phyloP scores from a whole-genome alignment of 371 early-diverging fungal species.

The Rhizomucor miehei region DNA sequence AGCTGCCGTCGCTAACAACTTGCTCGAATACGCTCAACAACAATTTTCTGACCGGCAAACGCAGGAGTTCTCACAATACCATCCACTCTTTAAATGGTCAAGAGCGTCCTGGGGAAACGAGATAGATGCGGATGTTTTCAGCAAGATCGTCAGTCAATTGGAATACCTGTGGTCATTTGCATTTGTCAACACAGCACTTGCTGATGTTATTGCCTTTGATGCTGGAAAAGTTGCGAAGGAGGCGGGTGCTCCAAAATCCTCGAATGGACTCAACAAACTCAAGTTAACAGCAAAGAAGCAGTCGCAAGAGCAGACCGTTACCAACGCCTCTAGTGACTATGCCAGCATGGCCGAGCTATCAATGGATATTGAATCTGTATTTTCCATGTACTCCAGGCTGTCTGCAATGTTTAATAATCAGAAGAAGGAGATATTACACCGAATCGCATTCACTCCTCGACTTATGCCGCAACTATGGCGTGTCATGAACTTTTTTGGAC shows the following conservation, averaged over 20 bases:
- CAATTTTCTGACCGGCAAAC: slow-evolving; percentile 49
- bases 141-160: slow-evolving; percentile 37
- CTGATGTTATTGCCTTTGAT: slow-evolving; percentile 33
- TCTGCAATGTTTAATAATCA: slow-evolving; percentile 43
- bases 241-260: not conserved
- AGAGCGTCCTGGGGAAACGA: slow-evolving; percentile 34
- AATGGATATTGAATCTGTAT: slow-evolving; percentile 51
- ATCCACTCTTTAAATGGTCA: slow-evolving; percentile 70
- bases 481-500: slow-evolving; percentile 59
- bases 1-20: slow-evolving; percentile 24
- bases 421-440: slow-evolving; percentile 51
- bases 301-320: not conserved
- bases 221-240: not conserved
- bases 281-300: slow-evolving; percentile 7
- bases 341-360: slow-evolving; percentile 25
- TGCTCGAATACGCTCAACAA: slow-evolving; percentile 35
- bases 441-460: slow-evolving; percentile 55
- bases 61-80: slow-evolving; percentile 45
- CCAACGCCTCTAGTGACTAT: slow-evolving; percentile 6
- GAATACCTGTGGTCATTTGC: slow-evolving; percentile 58
- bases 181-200: slow-evolving; percentile 48
- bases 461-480: slow-evolving; percentile 64
- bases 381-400: slow-evolving; percentile 49
- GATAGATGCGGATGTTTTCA: slow-evolving; percentile 40
- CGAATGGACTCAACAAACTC: too few relatives aligned